phyloP scores from a whole-genome alignment of 148 eudicot genomes.

The Chenopodium formosanum region DNA sequence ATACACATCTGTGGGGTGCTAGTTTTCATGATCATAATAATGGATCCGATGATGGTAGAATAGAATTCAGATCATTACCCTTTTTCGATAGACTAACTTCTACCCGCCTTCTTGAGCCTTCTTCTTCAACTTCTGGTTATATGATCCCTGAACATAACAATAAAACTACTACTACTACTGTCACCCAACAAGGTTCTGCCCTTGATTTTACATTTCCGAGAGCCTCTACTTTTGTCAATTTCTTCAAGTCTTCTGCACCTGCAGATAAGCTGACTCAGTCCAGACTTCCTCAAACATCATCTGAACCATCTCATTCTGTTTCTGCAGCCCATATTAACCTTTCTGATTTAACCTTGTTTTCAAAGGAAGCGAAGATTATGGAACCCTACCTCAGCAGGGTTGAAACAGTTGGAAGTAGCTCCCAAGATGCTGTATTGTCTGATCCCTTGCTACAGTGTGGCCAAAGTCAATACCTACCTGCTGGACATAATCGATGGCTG shows the following conservation, averaged over 20 bases:
- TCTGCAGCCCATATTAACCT: background rate
- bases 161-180: background rate
- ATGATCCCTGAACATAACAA: conserved; percentile 4
- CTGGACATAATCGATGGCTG: conserved; percentile 35
- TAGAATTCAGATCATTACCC: conserved; percentile 6
- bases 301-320: conserved; percentile 19
- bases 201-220: conserved; percentile 22
- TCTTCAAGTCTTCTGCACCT: conserved; percentile 38
- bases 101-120: conserved; percentile 3
- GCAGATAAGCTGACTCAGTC: conserved; percentile 27
- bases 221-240: conserved; percentile 36
- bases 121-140: conserved; percentile 9
- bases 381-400: conserved; percentile 1
- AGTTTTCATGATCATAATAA: conserved; percentile 16
- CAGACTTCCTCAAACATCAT: conserved; percentile 16
- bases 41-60: background rate
- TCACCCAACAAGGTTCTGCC: conserved; percentile 9
- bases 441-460: conserved; percentile 23
- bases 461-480: conserved; percentile 24
- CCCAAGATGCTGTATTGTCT: conserved; percentile 3
- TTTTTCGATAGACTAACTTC: conserved; percentile 6
- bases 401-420: conserved; percentile 7
- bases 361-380: background rate
- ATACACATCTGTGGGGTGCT: conserved; percentile 16
- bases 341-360: conserved; percentile 25